phyloP scores from a whole-genome alignment of 331 rosid species.

The Pyracantha coccinea region DNA sequence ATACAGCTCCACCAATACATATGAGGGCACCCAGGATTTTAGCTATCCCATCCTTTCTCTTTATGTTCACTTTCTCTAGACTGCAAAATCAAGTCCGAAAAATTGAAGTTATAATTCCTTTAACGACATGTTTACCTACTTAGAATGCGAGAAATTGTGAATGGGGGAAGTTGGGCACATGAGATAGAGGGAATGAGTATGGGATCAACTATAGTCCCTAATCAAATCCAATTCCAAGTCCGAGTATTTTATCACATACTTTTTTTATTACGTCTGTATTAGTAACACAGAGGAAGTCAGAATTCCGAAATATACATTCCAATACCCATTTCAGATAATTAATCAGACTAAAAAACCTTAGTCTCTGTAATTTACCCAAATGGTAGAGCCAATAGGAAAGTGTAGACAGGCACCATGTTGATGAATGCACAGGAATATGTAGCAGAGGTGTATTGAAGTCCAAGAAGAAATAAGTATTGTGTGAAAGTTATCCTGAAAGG shows the following conservation, averaged over 20 bases:
- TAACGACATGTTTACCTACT: neutral
- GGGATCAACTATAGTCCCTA: too few relatives aligned
- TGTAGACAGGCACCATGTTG: slow-evolving; percentile 70
- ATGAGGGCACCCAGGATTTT: slow-evolving; percentile 54
- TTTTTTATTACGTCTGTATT: too few relatives aligned
- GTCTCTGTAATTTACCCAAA: slow-evolving; percentile 47
- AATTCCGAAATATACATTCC: too few relatives aligned
- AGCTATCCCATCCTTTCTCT: slow-evolving; percentile 54
- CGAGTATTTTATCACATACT: too few relatives aligned
- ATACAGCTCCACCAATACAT: slow-evolving; percentile 59
- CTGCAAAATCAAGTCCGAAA: slow-evolving; percentile 27
- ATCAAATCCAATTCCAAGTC: too few relatives aligned
- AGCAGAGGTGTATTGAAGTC: slow-evolving; percentile 66
- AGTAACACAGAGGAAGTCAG: too few relatives aligned
- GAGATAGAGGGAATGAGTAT: neutral
- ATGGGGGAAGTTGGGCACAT: slow-evolving; percentile 40
- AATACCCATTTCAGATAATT: neutral
- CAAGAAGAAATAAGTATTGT: slow-evolving; percentile 53
- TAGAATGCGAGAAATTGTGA: neutral
- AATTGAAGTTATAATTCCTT: neutral
- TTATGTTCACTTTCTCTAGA: slow-evolving; percentile 60
- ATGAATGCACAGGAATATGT: slow-evolving; percentile 77
- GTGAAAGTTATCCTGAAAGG: slow-evolving; percentile 54
- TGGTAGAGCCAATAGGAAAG: slow-evolving; percentile 72
- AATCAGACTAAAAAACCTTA: neutral